These are phyloP conservation scores for Syncephalastrum monosporum DNA, from an alignment of 371 early-diverging fungal genomes.

Conservation along the genomic window DNA sequence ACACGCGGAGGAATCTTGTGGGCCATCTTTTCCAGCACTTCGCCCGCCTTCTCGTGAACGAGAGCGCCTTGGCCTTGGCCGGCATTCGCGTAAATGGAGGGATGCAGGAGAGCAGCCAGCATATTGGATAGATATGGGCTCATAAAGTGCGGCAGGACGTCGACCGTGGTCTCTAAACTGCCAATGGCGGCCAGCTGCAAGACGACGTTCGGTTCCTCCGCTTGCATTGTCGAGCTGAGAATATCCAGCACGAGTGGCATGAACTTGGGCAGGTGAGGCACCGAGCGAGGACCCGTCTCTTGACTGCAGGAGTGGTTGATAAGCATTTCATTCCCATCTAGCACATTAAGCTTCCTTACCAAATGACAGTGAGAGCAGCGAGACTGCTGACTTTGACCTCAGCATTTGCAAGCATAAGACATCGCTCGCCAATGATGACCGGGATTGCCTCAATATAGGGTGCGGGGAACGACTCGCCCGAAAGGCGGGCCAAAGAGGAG, in stretches of 20 bases:
- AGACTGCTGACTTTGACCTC: conserved; percentile 73
- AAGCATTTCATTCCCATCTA: not conserved
- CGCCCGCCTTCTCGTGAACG: conserved; percentile 50
- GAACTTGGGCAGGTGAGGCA: conserved; percentile 82
- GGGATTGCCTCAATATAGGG: conserved; percentile 62
- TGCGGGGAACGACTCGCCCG: conserved; percentile 63
- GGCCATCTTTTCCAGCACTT: conserved; percentile 56
- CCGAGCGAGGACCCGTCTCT: conserved; percentile 80
- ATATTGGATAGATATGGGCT: conserved; percentile 75
- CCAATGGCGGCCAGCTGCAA: conserved; percentile 67
- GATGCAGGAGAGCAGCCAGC: conserved; percentile 53
- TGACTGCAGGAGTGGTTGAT: conserved; percentile 29
- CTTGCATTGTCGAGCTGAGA: conserved; percentile 31
- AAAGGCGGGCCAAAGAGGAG: conserved; percentile 67
- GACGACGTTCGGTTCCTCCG: conserved; percentile 29
- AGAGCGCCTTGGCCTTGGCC: conserved; percentile 41
- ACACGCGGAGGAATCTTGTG: conserved; percentile 66
- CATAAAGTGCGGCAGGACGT: conserved; percentile 79
- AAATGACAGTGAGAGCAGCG: conserved; percentile 71
- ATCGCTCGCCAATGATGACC: conserved; percentile 54
- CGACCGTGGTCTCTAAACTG: conserved; percentile 71
- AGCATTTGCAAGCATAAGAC: conserved; percentile 51
- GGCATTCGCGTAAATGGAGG: conserved; percentile 39
- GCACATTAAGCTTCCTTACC: conserved; percentile 14
- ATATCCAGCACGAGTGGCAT: conserved; percentile 66